Conservation (phyloP, 495 filamentous ascomycete species). For the Lichina pygmaea region DNA sequence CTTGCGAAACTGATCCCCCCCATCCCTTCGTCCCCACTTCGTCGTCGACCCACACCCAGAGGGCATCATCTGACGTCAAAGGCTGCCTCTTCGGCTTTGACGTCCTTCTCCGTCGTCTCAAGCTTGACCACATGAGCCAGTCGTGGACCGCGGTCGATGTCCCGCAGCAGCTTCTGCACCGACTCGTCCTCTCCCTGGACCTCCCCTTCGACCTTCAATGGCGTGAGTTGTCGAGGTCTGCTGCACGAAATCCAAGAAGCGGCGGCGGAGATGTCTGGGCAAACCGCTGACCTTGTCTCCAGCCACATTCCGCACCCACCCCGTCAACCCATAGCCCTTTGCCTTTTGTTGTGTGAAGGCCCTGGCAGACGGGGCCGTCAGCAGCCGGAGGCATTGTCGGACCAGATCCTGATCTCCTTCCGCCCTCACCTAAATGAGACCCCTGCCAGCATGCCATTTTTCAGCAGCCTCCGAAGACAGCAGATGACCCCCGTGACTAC, state of each 20-base stretch:
- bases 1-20: no score
- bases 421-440: slow-evolving; percentile 39
- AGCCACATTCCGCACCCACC: slow-evolving; percentile 52
- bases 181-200: slow-evolving; percentile 43
- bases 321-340: slow-evolving; percentile 33
- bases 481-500: neutral
- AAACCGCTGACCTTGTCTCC: slow-evolving; percentile 34
- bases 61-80: no score
- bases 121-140: slow-evolving; percentile 42
- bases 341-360: slow-evolving; percentile 44
- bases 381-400: no score
- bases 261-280: neutral
- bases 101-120: slow-evolving; percentile 35
- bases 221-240: neutral
- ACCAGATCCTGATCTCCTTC: no score
- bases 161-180: slow-evolving; percentile 42
- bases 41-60: no score
- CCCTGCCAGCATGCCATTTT: slow-evolving; percentile 16
- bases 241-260: neutral
- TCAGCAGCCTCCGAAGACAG: neutral
- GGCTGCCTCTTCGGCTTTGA: slow-evolving; percentile 28
- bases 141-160: slow-evolving; percentile 45
- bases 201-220: slow-evolving; percentile 57
- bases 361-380: no score
- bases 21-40: no score